Percentiles rank a stretch among this genome's conserved stretches.
These are phyloP conservation scores for Solanum hybrid DNA, from an alignment of 305 asterid species.

Conservation along the genomic window DNA sequence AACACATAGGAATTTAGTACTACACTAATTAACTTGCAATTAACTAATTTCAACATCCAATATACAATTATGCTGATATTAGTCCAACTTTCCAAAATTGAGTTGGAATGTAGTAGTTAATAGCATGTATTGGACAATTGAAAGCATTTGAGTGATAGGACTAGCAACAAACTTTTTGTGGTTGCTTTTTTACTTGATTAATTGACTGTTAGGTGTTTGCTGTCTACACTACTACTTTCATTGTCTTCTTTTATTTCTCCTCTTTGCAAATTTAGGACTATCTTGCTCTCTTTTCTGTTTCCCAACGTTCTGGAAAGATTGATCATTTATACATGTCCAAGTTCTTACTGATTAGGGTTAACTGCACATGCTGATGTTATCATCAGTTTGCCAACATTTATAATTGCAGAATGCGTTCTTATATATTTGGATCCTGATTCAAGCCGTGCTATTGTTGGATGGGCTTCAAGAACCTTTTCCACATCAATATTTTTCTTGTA, in stretches of 20 bases:
- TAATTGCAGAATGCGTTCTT: conserved; percentile 99
- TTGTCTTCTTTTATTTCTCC: not conserved
- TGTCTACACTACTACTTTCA: not conserved
- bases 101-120: not conserved
- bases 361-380: conserved; percentile 47
- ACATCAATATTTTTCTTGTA: conserved; percentile 84
- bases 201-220: not conserved
- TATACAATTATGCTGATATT: not conserved
- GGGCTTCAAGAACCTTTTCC: conserved; percentile 85
- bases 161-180: not conserved
- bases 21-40: not conserved
- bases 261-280: not conserved
- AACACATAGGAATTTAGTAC: not conserved
- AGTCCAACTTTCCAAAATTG: not conserved
- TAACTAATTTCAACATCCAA: not conserved
- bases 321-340: not conserved
- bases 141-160: not conserved
- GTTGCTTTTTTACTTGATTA: not conserved
- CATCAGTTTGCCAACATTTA: conserved; percentile 98
- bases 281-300: not conserved
- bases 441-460: conserved; percentile 66
- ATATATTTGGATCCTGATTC: conserved; percentile 93
- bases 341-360: conserved; percentile 10
- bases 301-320: not conserved
- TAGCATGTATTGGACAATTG: not conserved